Conservation (phyloP, 345 rosid species). For the Microthlaspi erraticum region DNA sequence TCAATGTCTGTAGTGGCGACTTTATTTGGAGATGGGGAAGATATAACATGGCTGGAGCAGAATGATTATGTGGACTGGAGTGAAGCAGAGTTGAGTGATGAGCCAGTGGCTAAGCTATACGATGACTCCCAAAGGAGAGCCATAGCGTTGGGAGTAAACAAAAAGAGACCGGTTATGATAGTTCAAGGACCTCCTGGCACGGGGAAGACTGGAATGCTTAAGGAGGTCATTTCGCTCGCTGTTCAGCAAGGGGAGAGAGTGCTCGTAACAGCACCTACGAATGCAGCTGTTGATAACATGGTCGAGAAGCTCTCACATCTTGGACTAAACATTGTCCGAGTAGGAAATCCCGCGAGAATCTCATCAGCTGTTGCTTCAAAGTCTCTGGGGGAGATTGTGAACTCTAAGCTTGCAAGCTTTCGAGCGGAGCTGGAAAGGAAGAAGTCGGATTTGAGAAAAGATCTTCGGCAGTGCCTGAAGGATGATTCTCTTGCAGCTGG, state of each 20-base stretch:
- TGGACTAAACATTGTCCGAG: conserved; percentile 79
- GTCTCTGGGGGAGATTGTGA: conserved; percentile 86
- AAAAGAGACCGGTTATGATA: conserved; percentile 73
- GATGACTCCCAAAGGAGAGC: conserved; percentile 79
- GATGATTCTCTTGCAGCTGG: conserved; percentile 98
- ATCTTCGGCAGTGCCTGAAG: conserved; percentile 74
- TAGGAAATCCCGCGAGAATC: conserved; percentile 96
- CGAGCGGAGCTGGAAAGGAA: conserved; percentile 77
- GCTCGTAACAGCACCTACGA: conserved; percentile 92
- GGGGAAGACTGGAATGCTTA: conserved; percentile 91
- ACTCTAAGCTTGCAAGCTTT: conserved; percentile 68
- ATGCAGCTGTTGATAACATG: conserved; percentile 97
- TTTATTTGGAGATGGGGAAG: conserved; percentile 86
- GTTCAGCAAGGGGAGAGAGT: conserved; percentile 94
- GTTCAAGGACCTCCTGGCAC: conserved; percentile 99
- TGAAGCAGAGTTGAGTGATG: conserved; percentile 63
- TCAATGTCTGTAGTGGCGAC: conserved; percentile 81
- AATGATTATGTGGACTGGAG: conserved; percentile 62
- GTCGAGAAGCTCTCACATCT: conserved; percentile 81
- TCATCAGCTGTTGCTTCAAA: conserved; percentile 84
- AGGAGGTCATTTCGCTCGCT: conserved; percentile 70
- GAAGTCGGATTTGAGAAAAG: conserved; percentile 86
- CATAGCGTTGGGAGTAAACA: conserved; percentile 77
- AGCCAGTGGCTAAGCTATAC: conserved; percentile 49
- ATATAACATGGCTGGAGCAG: conserved; percentile 68